These are phyloP conservation scores for Colletotrichum higginsianum DNA, from an alignment of 2,329 filamentous ascomycete species.

Conservation along the genomic window DNA sequence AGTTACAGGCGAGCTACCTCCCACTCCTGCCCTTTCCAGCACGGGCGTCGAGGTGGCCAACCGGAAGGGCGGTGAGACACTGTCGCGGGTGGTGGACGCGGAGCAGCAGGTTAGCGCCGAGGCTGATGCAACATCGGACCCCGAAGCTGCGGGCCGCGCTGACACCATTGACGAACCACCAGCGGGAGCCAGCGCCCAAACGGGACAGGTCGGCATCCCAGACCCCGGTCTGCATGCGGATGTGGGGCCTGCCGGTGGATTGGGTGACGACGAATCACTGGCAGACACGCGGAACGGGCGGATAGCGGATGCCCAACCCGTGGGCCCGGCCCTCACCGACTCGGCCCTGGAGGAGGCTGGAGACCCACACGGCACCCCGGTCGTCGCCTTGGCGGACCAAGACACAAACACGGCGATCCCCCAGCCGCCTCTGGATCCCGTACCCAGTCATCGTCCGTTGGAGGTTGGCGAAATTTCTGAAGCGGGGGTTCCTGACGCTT, in stretches of 20 bases:
- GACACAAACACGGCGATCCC: constrained; percentile 42
- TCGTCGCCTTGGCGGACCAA: constrained; percentile 39
- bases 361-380: constrained; percentile 40
- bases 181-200: constrained; percentile 18
- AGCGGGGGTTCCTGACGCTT: constrained; percentile 35
- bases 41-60: constrained; percentile 20
- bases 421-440: constrained; percentile 35
- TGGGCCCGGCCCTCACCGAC: constrained; percentile 44
- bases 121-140: constrained; percentile 36
- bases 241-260: constrained; percentile 30
- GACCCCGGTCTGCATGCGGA: constrained; percentile 40
- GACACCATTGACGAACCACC: constrained; percentile 37
- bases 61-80: constrained; percentile 40
- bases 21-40: constrained; percentile 9
- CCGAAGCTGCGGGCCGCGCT: constrained; percentile 35
- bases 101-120: constrained; percentile 34
- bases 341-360: constrained; percentile 42
- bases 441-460: constrained; percentile 19
- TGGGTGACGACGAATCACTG: constrained; percentile 38
- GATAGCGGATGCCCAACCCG: constrained; percentile 41
- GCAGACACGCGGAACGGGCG: constrained; percentile 41
- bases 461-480: constrained; percentile 39
- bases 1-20: constrained; percentile 10
- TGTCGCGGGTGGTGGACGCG: constrained; percentile 16
- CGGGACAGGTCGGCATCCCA: constrained; percentile 22